Base-by-base conservation (phyloP, 2,329 filamentous ascomycete species). In the Neoscytalidium dimidiatum region DNA sequence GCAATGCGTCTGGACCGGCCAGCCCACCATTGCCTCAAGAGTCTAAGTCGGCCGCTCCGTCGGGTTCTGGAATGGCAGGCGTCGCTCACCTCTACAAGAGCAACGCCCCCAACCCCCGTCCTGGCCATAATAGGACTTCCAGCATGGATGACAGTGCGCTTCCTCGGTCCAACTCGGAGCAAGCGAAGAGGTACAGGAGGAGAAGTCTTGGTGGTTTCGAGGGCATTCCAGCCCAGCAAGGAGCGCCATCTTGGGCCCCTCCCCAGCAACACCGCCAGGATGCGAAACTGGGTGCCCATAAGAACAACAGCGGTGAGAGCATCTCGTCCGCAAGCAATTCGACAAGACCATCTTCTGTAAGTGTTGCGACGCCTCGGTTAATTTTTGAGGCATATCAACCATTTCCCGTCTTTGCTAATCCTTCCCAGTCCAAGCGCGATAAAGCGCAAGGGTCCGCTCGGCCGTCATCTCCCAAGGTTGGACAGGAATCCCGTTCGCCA, bases 201-300 rank as follows among this genome's bases (percentile, higher is more conserved):
- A 88, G 93, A 69, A 97, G 93, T 78, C 86, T 96, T 80, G 92
- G 92, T 69, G 90, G 87, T 64, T 79, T 90, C 66, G 81, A 83
- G 49, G 77, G 33, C 73, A 74, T 57, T 72, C n/a, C 28, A 51
- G 68, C 5, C 70, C 64, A 53, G 62, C 71, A 56, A 28, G 62
- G 52, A 21, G 21, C 69, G 38, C 64, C 64, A 3, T 66, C 66
- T 51, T 67, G 53, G 38, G 38, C 67, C 13, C 68, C 71, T 57
- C 38, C 67, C 26, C 72, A 68, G 46, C 68, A 65, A 51, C 64
- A 66, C n/a, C 66, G 65, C 48, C 71, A 66, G 62, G 72, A 74
- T 31, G 29, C 67, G 13, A 71, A 70, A 71, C 75, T 62, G 71
- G 75, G 64, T 72, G 75, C 76, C 51, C 68, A 72, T 38, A 70